A percentile compares a stretch with the other conserved stretches of the same genome.
phyloP scores from a whole-genome alignment of 2,329 filamentous ascomycete species.

The Hortaea werneckii region DNA sequence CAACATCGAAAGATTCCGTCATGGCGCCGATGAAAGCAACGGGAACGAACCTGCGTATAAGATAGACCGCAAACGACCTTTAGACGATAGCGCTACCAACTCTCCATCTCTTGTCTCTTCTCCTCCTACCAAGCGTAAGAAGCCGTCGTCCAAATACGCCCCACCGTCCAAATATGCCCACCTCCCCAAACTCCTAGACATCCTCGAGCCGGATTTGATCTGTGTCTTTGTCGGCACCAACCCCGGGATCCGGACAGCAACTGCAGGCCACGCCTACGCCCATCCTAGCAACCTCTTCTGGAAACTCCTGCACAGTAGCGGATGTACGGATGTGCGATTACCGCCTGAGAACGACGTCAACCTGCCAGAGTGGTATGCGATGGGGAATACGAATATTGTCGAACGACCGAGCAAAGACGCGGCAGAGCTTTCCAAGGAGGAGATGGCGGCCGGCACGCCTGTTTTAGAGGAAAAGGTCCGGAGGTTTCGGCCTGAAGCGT shows the following conservation, averaged over 20 bases:
- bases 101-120: conserved; percentile 5
- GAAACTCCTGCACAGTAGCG: conserved; percentile 57
- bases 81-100: not conserved
- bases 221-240: conserved; percentile 71
- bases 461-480: conserved; percentile 65
- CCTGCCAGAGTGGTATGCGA: conserved; percentile 59
- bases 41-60: not conserved
- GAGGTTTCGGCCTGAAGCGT: conserved; percentile 58
- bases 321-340: conserved; percentile 51
- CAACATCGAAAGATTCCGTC: conserved; percentile 3
- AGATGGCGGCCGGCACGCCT: conserved; percentile 70
- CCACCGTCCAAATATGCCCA: conserved; percentile 64
- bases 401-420: conserved; percentile 66
- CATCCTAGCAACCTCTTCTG: conserved; percentile 77
- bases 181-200: conserved; percentile 50
- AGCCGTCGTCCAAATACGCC: conserved; percentile 47
- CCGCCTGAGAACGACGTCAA: conserved; percentile 53
- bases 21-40: not conserved
- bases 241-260: conserved; percentile 63
- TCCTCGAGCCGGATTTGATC: conserved; percentile 55
- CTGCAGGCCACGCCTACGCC: conserved; percentile 64
- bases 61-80: not conserved
- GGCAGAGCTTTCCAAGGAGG: conserved; percentile 62
- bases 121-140: conserved; percentile 23
- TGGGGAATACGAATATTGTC: conserved; percentile 88